phyloP scores from a whole-genome alignment of 306 rosid species.

The Leucaena leucocephala region DNA sequence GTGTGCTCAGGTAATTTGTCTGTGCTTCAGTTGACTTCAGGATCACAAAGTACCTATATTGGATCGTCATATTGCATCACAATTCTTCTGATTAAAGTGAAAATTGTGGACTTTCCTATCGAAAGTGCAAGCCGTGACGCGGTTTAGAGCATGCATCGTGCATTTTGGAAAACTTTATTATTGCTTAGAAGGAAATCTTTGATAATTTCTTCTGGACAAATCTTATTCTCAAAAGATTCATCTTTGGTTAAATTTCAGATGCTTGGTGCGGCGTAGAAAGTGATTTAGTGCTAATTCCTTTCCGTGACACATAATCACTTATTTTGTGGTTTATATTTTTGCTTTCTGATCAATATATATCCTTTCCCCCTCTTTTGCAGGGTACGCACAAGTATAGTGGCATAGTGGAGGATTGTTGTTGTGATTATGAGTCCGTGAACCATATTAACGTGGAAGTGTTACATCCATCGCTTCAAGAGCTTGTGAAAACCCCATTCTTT shows the following conservation, averaged over 20 bases:
- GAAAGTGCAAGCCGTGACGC: background rate
- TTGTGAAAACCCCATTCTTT: conserved; percentile 63
- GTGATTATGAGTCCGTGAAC: conserved; percentile 73
- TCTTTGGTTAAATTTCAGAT: background rate
- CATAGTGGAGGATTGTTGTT: conserved; percentile 74
- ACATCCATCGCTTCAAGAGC: conserved; percentile 62
- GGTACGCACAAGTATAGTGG: conserved; percentile 58
- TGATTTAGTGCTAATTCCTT: background rate
- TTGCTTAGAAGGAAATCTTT: background rate
- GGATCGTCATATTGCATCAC: background rate
- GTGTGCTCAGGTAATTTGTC: conserved; percentile 64
- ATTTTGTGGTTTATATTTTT: background rate
- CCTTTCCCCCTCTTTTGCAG: conserved; percentile 35
- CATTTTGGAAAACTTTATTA: background rate
- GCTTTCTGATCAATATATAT: background rate
- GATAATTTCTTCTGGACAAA: background rate
- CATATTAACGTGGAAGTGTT: conserved; percentile 56
- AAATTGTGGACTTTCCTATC: conserved; percentile 24
- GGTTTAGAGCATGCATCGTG: background rate
- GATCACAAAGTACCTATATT: background rate
- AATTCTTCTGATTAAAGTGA: background rate
- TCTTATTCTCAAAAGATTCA: background rate
- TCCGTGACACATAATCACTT: conserved; percentile 1
- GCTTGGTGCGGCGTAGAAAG: background rate
- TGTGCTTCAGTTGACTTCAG: background rate